These are phyloP conservation scores for Medakamo hakoo DNA, from an alignment of 139 green algal genomes.

Conservation along the genomic window DNA sequence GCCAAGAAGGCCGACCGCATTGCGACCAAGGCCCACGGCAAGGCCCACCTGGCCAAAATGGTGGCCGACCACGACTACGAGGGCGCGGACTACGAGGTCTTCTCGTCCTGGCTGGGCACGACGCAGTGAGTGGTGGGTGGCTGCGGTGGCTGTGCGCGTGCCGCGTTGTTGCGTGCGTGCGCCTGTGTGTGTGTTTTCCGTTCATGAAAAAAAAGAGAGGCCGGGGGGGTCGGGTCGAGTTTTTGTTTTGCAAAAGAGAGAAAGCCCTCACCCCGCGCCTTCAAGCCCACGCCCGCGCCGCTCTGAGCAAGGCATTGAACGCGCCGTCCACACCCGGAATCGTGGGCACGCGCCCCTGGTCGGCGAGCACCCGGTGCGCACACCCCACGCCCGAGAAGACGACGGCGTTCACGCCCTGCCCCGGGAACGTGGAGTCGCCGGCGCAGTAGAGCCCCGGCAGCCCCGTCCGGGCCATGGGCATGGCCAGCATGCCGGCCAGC, in stretches of 20 bases:
- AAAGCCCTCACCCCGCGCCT: neutral
- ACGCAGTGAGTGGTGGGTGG: slow-evolving; percentile 3
- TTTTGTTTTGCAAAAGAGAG: neutral
- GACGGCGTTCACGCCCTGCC: slow-evolving; percentile 84
- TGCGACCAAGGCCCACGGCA: slow-evolving; percentile 29
- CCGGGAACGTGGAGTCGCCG: slow-evolving; percentile 88
- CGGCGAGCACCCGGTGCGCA: slow-evolving; percentile 70
- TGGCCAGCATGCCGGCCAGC: slow-evolving; percentile 80
- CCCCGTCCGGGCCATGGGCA: slow-evolving; percentile 84
- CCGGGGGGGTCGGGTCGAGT: too few species aligned
- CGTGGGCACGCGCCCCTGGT: slow-evolving; percentile 50
- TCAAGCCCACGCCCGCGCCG: slow-evolving; percentile 4
- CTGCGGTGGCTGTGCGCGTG: neutral
- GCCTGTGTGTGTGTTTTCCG: too few species aligned
- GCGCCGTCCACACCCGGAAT: slow-evolving; percentile 41
- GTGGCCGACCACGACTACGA: slow-evolving; percentile 70
- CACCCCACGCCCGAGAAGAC: slow-evolving; percentile 88
- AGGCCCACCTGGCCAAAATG: slow-evolving; percentile 58
- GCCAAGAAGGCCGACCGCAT: slow-evolving; percentile 5
- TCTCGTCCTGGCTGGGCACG: slow-evolving; percentile 52
- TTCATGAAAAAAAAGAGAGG: too few species aligned
- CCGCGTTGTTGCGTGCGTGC: too few species aligned
- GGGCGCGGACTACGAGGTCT: slow-evolving; percentile 84
- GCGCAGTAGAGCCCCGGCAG: slow-evolving; percentile 84
- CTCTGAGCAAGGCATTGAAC: slow-evolving; percentile 35